Conservation (phyloP, 2,329 filamentous ascomycete genomes). For the Trichoderma arundinaceum region DNA sequence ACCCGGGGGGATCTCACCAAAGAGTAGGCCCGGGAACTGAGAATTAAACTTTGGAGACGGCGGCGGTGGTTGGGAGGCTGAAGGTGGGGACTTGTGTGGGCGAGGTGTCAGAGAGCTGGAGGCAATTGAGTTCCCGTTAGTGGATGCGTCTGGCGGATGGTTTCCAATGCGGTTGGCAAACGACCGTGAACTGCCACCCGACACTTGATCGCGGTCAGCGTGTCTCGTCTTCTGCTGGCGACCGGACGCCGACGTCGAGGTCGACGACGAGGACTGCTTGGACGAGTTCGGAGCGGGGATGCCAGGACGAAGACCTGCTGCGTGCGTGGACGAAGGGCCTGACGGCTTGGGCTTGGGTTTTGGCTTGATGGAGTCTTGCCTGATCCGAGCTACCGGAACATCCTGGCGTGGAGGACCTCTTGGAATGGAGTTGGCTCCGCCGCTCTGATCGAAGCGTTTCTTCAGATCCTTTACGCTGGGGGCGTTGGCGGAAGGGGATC, state of each 20-base stretch:
- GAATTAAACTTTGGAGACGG: constrained; percentile 44
- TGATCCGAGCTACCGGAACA: constrained; percentile 42
- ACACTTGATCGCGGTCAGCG: constrained; percentile 57
- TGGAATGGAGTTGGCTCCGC: constrained; percentile 44
- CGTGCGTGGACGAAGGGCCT: constrained; percentile 44
- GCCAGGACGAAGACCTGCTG: constrained; percentile 46
- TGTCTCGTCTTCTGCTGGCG: constrained; percentile 54
- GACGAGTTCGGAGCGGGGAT: constrained; percentile 35
- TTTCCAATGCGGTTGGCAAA: constrained; percentile 55
- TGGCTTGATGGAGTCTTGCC: constrained; percentile 43
- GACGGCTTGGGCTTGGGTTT: constrained; percentile 37
- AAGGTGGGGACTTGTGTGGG: constrained; percentile 43
- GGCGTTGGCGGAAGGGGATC: constrained; percentile 49
- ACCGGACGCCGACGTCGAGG: constrained; percentile 39
- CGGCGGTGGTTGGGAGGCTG: constrained; percentile 43
- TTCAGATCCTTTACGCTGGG: constrained; percentile 82
- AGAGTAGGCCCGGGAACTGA: constrained; percentile 63
- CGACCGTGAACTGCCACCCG: constrained; percentile 62
- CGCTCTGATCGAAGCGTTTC: constrained; percentile 75
- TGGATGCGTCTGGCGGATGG: constrained; percentile 30
- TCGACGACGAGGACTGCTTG: constrained; percentile 32
- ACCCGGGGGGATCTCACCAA: constrained; percentile 74
- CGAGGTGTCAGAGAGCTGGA: constrained; percentile 46
- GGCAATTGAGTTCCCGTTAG: constrained; percentile 44
- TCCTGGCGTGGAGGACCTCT: constrained; percentile 46